Percentiles rank a stretch among this genome's conserved stretches.
Evolutionary conservation across 257 asterid species (phyloP).

Genomic region (Handroanthus guayacan): DNA sequence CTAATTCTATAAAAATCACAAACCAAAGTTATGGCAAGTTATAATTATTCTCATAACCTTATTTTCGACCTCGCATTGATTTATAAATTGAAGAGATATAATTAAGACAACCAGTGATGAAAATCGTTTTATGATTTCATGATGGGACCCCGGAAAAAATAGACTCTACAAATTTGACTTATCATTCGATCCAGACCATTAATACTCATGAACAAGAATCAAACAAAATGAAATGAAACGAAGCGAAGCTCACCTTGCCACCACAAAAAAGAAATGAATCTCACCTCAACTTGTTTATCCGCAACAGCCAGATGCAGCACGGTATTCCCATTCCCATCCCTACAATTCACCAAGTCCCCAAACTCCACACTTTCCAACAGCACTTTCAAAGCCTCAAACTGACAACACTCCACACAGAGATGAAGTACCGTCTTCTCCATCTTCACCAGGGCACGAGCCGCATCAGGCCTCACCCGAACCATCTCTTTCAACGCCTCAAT

Average conservation of each 20-base stretch:
- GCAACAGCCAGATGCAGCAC: conserved; percentile 46
- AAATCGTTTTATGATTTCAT: too few species aligned
- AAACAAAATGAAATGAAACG: too few species aligned
- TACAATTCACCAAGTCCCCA: conserved; percentile 37
- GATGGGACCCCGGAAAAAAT: too few species aligned
- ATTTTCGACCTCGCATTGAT: too few species aligned
- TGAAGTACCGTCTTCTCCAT: conserved; percentile 43
- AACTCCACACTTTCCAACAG: conserved; percentile 14
- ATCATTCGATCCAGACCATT: too few species aligned
- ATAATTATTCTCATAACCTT: too few species aligned
- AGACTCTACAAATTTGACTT: too few species aligned
- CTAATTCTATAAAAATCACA: too few species aligned
- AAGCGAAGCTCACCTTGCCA: conserved; percentile 32
- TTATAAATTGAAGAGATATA: too few species aligned
- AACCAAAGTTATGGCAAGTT: too few species aligned
- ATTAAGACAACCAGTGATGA: too few species aligned
- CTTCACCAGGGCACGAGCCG: conserved; percentile 34
- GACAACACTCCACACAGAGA: conserved; percentile 50
- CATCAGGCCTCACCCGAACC: conserved; percentile 21
- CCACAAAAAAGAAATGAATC: neutral
- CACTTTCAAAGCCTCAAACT: conserved; percentile 42
- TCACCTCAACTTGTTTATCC: conserved; percentile 43
- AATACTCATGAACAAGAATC: too few species aligned
- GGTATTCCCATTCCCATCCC: conserved; percentile 46
- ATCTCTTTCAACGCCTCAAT: conserved; percentile 44